Evolutionary conservation across 345 rosid species (phyloP).

Genomic region (Excoecaria cochinchinensis): DNA sequence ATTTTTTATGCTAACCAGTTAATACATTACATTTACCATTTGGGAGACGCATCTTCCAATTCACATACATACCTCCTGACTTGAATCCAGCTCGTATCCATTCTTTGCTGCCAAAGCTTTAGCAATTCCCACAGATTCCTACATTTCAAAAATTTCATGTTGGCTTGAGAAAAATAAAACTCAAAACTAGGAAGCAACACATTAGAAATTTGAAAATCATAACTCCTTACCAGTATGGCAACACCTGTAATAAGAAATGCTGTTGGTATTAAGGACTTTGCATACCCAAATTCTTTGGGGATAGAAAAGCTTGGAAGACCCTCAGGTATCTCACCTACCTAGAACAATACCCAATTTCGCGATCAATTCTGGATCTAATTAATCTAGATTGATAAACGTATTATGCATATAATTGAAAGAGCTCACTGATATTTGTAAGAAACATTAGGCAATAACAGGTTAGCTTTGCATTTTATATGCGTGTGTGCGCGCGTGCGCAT

Average conservation of each 20-base stretch:
- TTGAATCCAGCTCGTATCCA: constrained; percentile 94
- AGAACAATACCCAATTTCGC: constrained; percentile 32
- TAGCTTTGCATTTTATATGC: not conserved
- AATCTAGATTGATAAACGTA: not conserved
- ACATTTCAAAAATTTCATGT: constrained; percentile 22
- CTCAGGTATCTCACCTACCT: constrained; percentile 98
- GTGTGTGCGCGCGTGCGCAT: not conserved
- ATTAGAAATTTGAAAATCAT: constrained; percentile 11
- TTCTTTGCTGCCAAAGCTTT: constrained; percentile 98
- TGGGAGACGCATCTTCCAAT: not conserved
- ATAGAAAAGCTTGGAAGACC: constrained; percentile 91
- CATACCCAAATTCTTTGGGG: constrained; percentile 66
- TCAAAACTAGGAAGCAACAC: constrained; percentile 10
- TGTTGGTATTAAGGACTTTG: constrained; percentile 80
- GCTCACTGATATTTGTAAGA: not conserved
- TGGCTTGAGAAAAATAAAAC: constrained; percentile 11
- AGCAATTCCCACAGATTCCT: constrained; percentile 99
- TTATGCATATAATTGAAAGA: not conserved
- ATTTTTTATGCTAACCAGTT: not conserved
- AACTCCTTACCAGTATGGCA: constrained; percentile 86
- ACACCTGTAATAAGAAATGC: constrained; percentile 95
- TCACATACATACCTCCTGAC: constrained; percentile 67
- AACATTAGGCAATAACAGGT: not conserved
- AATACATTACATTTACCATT: constrained; percentile 4
- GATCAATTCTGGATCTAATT: constrained; percentile 12